phyloP scores from a whole-genome alignment of 306 rosid species.

The Quercus aquifolioides region DNA sequence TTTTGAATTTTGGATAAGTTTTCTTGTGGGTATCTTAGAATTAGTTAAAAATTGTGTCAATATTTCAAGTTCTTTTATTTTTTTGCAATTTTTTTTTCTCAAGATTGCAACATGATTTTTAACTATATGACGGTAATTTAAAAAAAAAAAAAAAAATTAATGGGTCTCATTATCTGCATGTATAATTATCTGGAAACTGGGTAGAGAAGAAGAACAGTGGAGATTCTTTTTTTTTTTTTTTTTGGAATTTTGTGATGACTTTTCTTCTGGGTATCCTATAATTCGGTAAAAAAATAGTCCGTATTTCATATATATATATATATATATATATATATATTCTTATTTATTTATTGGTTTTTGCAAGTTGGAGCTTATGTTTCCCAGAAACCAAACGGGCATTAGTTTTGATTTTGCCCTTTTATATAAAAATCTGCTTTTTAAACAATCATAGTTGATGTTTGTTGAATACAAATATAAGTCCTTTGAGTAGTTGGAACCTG shows the following conservation, averaged over 20 bases:
- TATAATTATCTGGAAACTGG: neutral
- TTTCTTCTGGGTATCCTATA: neutral
- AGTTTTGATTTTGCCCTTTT: neutral
- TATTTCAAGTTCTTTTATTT: neutral
- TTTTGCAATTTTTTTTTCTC: neutral
- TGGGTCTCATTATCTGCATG: neutral
- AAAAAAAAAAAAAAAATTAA: neutral
- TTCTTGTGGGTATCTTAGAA: neutral
- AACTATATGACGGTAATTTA: neutral
- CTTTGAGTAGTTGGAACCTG: neutral
- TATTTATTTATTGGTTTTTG: too few species aligned
- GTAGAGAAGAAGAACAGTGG: neutral
- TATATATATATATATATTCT: too few species aligned
- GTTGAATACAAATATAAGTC: neutral
- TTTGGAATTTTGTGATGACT: neutral
- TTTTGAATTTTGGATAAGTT: neutral
- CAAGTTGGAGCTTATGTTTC: too few species aligned
- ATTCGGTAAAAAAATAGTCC: neutral
- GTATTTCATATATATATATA: too few species aligned
- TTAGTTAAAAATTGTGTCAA: neutral
- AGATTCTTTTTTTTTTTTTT: neutral
- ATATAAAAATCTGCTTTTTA: neutral
- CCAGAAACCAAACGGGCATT: too few species aligned
- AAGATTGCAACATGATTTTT: neutral
- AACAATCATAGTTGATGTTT: neutral